Evolutionary conservation across 1,284 basidiomycete species (phyloP), one percentile per base, ranked within the genome.

Genomic region (Papiliotrema nemorosa): DNA sequence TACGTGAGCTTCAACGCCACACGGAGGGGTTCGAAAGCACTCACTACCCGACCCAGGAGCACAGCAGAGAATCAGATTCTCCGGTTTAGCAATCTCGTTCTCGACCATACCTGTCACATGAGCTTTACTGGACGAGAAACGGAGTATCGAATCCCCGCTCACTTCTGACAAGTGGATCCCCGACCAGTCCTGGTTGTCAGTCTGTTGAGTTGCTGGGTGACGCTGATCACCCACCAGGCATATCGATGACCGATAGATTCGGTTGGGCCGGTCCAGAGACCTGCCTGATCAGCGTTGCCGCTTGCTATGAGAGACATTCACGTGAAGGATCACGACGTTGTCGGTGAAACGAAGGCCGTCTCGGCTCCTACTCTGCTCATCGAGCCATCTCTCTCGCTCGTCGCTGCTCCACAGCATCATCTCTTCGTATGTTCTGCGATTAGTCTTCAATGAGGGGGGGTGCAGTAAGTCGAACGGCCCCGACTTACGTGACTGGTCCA

Each of bases 11-110:
- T 35, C n/a, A 36, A 3, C 26, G 1, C 16, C 13, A 31, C 3
- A 20, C 12, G 18, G 2, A 21, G 24, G 18, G 34, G 10, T n/a
- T 1, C 26, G 7, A 34, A 2, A 9, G 5, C 1, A 53, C 58
- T 53, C 46, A 63, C 60, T 25, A 5, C 49, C 53, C 14, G 55
- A 55, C 10, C 50, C 64, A 0, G 62, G n/a, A 1, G 62, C 3
- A 18, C 60, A 64, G 1, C 63, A 52, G 5, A 66, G 36, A 24
- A 64, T 59, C 26, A 63, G 44, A 18, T 60, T 61, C 2, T 59
- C 38, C 0, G 38, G 21, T 20, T 59, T 50, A 1, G 24, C 16
- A 22, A 66, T 50, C n/a, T 59, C 57, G 6, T 42, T 39, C 2
- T 42, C 24, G n/a, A 59, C 53, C 2, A 64, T 34, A 4, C 34